These are phyloP conservation scores for Lachnellula hyalina DNA, from an alignment of 2,329 filamentous ascomycete genomes.

Conservation along the genomic window DNA sequence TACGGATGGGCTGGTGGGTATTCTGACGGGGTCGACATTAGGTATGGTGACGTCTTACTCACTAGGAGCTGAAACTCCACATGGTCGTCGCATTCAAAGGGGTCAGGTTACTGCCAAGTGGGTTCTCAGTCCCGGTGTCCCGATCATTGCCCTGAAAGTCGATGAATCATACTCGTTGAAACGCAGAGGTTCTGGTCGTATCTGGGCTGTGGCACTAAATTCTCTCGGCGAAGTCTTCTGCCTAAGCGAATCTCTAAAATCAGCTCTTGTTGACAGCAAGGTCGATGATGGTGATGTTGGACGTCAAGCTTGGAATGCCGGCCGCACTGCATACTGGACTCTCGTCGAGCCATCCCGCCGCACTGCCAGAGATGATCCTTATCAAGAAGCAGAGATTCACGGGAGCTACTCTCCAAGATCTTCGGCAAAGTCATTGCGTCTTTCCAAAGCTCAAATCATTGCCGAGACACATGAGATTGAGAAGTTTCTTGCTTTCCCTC, in stretches of 20 bases:
- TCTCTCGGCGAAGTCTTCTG: constrained; percentile 90
- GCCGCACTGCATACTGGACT: constrained; percentile 74
- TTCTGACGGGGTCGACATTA: constrained; percentile 76
- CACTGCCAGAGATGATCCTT: constrained; percentile 64
- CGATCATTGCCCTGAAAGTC: constrained; percentile 76
- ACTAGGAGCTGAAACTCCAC: constrained; percentile 51
- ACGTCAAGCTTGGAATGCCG: constrained; percentile 72
- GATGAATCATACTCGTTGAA: constrained; percentile 76
- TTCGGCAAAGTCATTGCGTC: constrained; percentile 66
- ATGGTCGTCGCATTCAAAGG: constrained; percentile 58
- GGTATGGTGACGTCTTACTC: constrained; percentile 81
- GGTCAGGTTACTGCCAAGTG: constrained; percentile 84
- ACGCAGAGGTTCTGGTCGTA: constrained; percentile 62
- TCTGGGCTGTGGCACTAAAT: constrained; percentile 93
- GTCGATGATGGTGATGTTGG: constrained; percentile 50
- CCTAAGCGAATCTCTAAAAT: constrained; percentile 63
- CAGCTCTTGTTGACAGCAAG: constrained; percentile 41
- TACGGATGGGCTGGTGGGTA: constrained; percentile 74
- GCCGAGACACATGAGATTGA: constrained; percentile 82
- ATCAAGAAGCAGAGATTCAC: constrained; percentile 59
- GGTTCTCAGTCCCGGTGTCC: constrained; percentile 87
- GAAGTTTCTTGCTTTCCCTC: constrained; percentile 64
- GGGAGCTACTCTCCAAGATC: constrained; percentile 78
- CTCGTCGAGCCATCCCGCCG: constrained; percentile 74
- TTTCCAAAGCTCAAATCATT: constrained; percentile 63